phyloP scores from a whole-genome alignment of 805 yeast genomes.

The Groenewaldozyma tartarivorans region DNA sequence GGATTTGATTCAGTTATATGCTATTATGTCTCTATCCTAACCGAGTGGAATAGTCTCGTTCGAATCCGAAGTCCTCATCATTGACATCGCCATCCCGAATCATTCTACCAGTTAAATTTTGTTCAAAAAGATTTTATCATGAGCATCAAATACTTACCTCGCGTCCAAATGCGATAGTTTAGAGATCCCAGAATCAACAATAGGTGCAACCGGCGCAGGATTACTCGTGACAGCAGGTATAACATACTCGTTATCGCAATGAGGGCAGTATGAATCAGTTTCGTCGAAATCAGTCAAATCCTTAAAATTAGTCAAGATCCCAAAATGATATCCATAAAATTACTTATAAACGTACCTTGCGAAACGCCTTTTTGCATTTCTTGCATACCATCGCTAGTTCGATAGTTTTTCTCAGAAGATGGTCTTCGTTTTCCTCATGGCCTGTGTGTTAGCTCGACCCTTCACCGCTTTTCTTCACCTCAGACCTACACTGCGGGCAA shows the following conservation, averaged over 20 bases:
- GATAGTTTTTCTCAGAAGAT: constrained; percentile 22
- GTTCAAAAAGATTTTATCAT: constrained; percentile 1
- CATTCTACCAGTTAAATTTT: constrained; percentile 15
- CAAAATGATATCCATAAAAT: too few species aligned
- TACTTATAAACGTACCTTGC: constrained; percentile 17
- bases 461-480: not conserved
- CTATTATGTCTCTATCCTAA: constrained; percentile 16
- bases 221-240: constrained; percentile 17
- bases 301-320: constrained; percentile 9
- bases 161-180: constrained; percentile 14
- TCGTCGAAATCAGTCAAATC: constrained; percentile 27
- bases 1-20: too few species aligned
- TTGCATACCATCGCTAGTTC: constrained; percentile 27
- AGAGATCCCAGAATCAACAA: constrained; percentile 8
- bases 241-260: constrained; percentile 26
- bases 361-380: constrained; percentile 26
- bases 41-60: constrained; percentile 12
- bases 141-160: constrained; percentile 8
- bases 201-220: constrained; percentile 3
- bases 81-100: constrained; percentile 23
- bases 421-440: constrained; percentile 24
- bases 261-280: constrained; percentile 27
- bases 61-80: constrained; percentile 22
- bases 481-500: constrained; percentile 24
- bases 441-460: constrained; percentile 11